Base-by-base conservation (phyloP, 305 asterid species). In the Coffea humblotiana region DNA sequence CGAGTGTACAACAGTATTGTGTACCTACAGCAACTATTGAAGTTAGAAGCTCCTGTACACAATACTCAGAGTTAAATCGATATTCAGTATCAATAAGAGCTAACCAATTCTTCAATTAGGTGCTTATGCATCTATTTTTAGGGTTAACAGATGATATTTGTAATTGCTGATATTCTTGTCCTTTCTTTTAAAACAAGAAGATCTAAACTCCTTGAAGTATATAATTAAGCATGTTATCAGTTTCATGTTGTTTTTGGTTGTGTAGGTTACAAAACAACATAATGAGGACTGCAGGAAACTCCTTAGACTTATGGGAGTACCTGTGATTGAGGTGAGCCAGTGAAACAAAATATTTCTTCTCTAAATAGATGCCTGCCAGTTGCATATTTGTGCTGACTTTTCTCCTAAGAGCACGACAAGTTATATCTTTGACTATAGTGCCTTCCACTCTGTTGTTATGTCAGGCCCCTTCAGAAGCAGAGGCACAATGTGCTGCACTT, bases 381-480 rank as follows among this genome's bases (percentile, higher is more conserved):
- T 64, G 47, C 40, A 2, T 77, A 43, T 43, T 61, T 27, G 15
- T 71, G 40, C 56, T 58, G 65, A 68, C 49, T 69, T 72, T 79
- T 37, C 49, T 65, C 8, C 14, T 76, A 45, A 52, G 48, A 18
- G 16, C 0, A 37, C 13, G 32, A 61, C 23, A 21, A 10, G 35
- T 23, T 79, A 40, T 60, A 23, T 65, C 47, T 70, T 66, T 45
- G n/a, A 63, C 63, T 54, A 32, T 37, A 12, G 51, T 64, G 76
- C 54, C 75, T 61, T 69, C 80, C 82, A 40, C 75, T 83, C 74
- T 69, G 67, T 63, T 61, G 82, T 47, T 72, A 83, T 48, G 52
- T 47, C 78, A 95, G 98, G 99, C 99, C 87, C 97, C 98, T 84
- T 89, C 95, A 78, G 99, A 96, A 92, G 99, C 99, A 77, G 99